Evolutionary conservation across 1,284 basidiomycete genomes (phyloP).

Genomic region (Rhizoctonia solani): DNA sequence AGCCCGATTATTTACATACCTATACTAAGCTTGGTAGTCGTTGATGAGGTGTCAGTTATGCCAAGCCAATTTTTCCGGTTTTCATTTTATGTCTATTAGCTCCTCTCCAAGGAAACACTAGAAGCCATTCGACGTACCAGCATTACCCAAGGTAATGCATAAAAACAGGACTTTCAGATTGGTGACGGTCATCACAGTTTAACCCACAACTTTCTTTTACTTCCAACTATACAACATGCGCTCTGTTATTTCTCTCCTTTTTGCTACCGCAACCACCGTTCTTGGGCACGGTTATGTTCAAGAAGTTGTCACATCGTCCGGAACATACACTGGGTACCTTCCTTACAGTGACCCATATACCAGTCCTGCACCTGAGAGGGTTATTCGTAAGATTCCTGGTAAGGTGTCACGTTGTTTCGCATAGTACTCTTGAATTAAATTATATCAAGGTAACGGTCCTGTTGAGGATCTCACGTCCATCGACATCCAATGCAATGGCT

Average conservation of each 20-base stretch:
- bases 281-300: constrained; percentile 37
- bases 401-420: neutral
- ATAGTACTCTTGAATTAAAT: neutral
- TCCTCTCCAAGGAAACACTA: neutral
- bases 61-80: neutral
- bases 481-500: constrained; percentile 38
- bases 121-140: neutral
- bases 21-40: too few relatives aligned
- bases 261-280: constrained; percentile 31
- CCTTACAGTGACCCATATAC: constrained; percentile 38
- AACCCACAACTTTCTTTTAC: too few relatives aligned
- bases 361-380: constrained; percentile 51
- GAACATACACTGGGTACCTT: constrained; percentile 34
- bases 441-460: constrained; percentile 43
- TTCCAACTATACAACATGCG: too few relatives aligned
- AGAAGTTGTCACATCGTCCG: constrained; percentile 29
- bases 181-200: too few relatives aligned
- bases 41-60: too few relatives aligned
- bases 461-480: constrained; percentile 17
- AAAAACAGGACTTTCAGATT: too few relatives aligned
- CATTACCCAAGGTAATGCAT: too few relatives aligned
- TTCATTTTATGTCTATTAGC: neutral
- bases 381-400: constrained; percentile 51
- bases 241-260: constrained; percentile 25
- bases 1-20: too few relatives aligned